Evolutionary conservation across 2,329 filamentous ascomycete species (phyloP), one percentile per base, ranked within the genome.

Genomic region (Incumbomyces delicatus): DNA sequence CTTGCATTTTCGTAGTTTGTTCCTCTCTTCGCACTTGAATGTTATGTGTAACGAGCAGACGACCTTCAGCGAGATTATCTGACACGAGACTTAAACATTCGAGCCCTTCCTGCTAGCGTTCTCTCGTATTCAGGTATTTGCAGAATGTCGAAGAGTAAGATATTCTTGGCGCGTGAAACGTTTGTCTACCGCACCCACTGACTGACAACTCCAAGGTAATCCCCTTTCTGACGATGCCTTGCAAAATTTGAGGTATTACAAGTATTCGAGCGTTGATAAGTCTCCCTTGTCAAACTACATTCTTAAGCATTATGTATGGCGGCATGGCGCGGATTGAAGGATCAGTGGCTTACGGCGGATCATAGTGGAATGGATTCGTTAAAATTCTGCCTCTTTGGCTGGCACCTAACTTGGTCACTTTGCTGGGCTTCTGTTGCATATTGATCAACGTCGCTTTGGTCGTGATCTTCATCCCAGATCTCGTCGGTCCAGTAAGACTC

Each of bases 241-340:
- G 57, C 75, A 85, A 50, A 89, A 95, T 65, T 81, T 98, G 59
- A 92, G 88, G 68, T 82, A 83, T 50, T 98, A 98, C 80, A 94
- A 95, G 64, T 98, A 98, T 69, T 94, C 88, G 58, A 87, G 85
- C 60, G 88, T 98, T 66, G 92, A 98, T 74, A 90, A 95, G 69
- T 95, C 89, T 42, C 83, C 85, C 52, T 80, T 95, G 50, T 96
- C 92, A 48, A 79, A 89, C 66, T 94, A 96, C 67, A 86, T 98
- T 62, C 77, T 98, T 42, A 85, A 83, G 57, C 90, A 94, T 63
- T 98, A 95, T 72, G 92, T 96, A 84, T 45, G 46, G 33, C 47
- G 8, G 22, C 4, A 27, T 27, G 22, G 22, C 22, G 8, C 22
- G 22, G 4, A 27, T 27, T 27, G 22, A 27, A 27, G 22, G 22